Base-by-base conservation (phyloP, 2,329 filamentous ascomycete species). In the Alternaria gaisen region DNA sequence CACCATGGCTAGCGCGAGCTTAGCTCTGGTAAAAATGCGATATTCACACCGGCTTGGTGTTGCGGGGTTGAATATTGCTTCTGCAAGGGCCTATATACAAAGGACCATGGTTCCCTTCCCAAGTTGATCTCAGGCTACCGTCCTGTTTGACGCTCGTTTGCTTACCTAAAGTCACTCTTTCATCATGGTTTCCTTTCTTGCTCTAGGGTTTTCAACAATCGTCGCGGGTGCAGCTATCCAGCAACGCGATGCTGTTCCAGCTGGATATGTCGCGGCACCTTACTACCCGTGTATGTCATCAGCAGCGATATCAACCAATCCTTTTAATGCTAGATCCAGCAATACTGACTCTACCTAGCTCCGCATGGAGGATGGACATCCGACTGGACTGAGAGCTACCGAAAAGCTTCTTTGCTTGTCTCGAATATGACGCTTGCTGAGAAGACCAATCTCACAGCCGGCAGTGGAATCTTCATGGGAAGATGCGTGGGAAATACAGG, bases 341-440 rank as follows among this genome's bases (percentile, higher is more conserved):
- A 14, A 32, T 47, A 22, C 51, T 63, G 18, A 63, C 53, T 24
- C 42, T 16, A 22, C 26, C 10, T 11, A 72, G 82, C 90, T 9
- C 91, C 90, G 0, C 85, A 88, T 53, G 90, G 90, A 51, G 91
- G 91, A 40, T 93, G 91, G 88, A 80, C 85, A 0, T 79, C 84
- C 6, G 85, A 86, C 58, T 94, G 91, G 91, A 81, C 81, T 22
- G 85, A 86, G 18, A 90, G 90, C 68, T 94, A 93, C 72, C 80
- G 80, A 53, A 92, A 91, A 70, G 91, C 91, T 1, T 84, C 88
- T 58, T 77, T 82, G 4, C 77, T 94, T 14, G 91, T 94, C 16
- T 86, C 87, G 54, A 85, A 87, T 48, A 92, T 94, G 91, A 94
- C 91, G 0, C 78, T 94, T 57, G 91, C 90, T 2, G 91, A 94